phyloP scores from a whole-genome alignment of 2,329 filamentous ascomycete genomes.

The Fusarium duplospermum region DNA sequence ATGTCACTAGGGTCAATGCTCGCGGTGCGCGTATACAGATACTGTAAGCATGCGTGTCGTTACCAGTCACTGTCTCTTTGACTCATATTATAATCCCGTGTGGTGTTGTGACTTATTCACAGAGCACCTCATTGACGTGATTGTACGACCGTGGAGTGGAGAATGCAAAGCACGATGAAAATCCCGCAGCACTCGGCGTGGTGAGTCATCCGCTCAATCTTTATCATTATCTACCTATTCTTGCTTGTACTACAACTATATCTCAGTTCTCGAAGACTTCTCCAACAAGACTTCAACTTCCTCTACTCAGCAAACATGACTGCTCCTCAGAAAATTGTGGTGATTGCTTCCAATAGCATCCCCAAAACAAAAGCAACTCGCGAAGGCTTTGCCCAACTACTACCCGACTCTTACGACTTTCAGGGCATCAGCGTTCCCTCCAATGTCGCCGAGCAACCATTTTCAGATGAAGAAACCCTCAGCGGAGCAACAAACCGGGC shows the following conservation, averaged over 20 bases:
- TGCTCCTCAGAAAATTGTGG: constrained; percentile 11
- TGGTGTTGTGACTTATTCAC: background rate
- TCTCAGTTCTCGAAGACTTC: background rate
- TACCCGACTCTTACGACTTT: constrained; percentile 46
- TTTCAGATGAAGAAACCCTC: constrained; percentile 53
- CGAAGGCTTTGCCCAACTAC: constrained; percentile 51
- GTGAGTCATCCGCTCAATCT: background rate
- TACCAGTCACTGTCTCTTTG: background rate
- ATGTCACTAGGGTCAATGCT: too few species aligned
- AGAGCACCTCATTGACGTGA: background rate
- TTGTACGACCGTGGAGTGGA: background rate
- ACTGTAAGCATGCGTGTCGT: too few species aligned
- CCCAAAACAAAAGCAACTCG: constrained; percentile 53
- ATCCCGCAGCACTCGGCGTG: background rate
- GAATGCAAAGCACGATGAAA: background rate
- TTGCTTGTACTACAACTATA: background rate
- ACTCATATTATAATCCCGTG: background rate
- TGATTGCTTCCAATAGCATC: constrained; percentile 55
- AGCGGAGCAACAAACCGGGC: constrained; percentile 53
- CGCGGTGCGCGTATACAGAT: too few species aligned
- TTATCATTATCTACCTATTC: background rate
- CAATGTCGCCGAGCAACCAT: constrained; percentile 54
- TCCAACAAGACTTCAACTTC: background rate
- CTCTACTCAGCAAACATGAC: background rate
- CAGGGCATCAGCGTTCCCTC: constrained; percentile 50